Evolutionary conservation across 352 stramenopile genomes (phyloP), one percentile per base, ranked within the genome.

Genomic region (Phytopythium cucurbitacearum): DNA sequence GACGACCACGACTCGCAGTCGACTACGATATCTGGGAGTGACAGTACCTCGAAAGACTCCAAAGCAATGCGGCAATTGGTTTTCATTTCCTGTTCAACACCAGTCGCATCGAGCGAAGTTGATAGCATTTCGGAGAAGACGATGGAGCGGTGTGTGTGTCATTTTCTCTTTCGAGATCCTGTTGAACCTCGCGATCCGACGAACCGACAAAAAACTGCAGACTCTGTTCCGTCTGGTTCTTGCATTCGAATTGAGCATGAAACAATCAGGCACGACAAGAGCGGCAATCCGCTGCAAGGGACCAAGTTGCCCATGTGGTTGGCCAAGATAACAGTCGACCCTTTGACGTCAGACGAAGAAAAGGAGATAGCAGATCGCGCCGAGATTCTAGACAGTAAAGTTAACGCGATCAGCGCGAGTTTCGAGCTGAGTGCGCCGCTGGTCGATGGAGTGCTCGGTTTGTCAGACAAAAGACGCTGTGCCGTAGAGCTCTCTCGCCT

Each of bases 341-440:
- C 34, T 7, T 16, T 49, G n/a, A 60, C 51, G 4, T 38, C 65
- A 48, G 16, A 11, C 16, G 63, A 71, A 15, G 46, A 62, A 15
- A 28, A 63, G 3, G 41, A 60, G 35, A 15, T 71, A 6, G 59
- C 47, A 33, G 50, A 56, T 1, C 63, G 59, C 10, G 53, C 57
- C 35, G 4, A 0, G 7, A 56, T 58, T 15, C 37, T 71, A 2
- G 51, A 33, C 2, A 57, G 55, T 7, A 42, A 38, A 42, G 38
- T 60, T 3, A 63, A 8, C 3, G 56, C 64, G 38, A 55, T 71
- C 16, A 36, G 60, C 48, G 4, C 44, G 7, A 43, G 51, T 2
- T 71, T 71, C 56, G 47, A 68, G 49, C 56, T 43, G 37, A 56
- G 15, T 33, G 4, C 44, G 16, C 32, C n/a, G 32, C 12, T 68